These are phyloP conservation scores for Lepidium aucheri DNA, from an alignment of 345 rosid genomes.

Conservation along the genomic window DNA sequence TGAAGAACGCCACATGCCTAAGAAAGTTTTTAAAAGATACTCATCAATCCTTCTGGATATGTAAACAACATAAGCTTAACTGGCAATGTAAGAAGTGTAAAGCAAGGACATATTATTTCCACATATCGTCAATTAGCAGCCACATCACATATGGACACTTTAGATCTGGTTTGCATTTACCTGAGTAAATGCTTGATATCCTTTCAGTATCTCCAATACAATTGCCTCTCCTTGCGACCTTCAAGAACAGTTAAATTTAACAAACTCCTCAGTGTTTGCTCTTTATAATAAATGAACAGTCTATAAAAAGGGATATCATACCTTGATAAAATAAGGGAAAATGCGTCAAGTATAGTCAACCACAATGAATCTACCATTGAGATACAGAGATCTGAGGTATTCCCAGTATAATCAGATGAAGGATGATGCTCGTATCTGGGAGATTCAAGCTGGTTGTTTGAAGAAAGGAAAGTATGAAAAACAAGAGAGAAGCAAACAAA, in stretches of 20 bases:
- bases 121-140: not conserved
- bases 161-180: constrained; percentile 30
- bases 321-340: constrained; percentile 92
- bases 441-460: constrained; percentile 67
- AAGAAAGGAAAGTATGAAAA: constrained; percentile 19
- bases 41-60: not conserved
- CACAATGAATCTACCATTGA: constrained; percentile 95
- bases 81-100: not conserved
- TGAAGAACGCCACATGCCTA: constrained; percentile 99
- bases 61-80: not conserved
- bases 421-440: constrained; percentile 74
- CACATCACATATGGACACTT: constrained; percentile 8
- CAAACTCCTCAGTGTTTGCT: not conserved
- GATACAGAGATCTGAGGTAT: constrained; percentile 68
- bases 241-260: constrained; percentile 36
- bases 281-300: constrained; percentile 9
- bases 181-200: constrained; percentile 99
- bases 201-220: constrained; percentile 90
- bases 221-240: constrained; percentile 99
- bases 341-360: constrained; percentile 95
- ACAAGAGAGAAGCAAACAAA: not conserved
- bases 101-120: not conserved
- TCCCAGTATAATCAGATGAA: constrained; percentile 42
- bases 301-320: constrained; percentile 25
- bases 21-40: constrained; percentile 6